phyloP scores from a whole-genome alignment of 2,329 filamentous ascomycete species.

The Sporothrix curviconia region DNA sequence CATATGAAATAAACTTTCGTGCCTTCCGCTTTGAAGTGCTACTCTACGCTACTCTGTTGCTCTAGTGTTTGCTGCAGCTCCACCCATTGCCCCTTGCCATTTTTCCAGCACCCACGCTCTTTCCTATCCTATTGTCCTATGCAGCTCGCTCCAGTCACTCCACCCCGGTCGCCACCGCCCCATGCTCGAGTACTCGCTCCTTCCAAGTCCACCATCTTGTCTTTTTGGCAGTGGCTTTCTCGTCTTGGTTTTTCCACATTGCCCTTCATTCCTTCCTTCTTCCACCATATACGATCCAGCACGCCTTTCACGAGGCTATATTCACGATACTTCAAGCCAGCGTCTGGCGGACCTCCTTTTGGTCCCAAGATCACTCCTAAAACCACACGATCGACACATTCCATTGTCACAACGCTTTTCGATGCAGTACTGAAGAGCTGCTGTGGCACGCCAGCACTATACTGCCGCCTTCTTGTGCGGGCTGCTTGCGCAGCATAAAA shows the following conservation, averaged over 20 bases:
- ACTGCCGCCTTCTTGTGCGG: conserved; percentile 3
- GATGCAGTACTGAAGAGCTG: neutral
- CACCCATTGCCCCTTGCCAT: conserved; percentile 14
- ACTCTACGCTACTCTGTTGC: too few species aligned
- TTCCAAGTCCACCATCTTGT: neutral
- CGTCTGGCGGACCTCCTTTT: neutral
- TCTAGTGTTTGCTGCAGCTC: too few species aligned
- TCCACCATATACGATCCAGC: neutral
- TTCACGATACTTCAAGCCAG: neutral
- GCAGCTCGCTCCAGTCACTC: neutral
- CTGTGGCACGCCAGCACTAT: conserved; percentile 4
- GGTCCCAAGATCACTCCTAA: too few species aligned
- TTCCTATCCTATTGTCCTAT: neutral
- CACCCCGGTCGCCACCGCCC: neutral
- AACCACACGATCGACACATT: conserved; percentile 5
- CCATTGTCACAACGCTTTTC: neutral
- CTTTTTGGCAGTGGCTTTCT: neutral
- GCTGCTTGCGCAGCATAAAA: conserved; percentile 13
- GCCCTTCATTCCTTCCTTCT: neutral
- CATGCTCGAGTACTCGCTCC: neutral
- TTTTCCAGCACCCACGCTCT: conserved; percentile 4
- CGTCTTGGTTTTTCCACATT: neutral
- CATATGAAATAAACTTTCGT: neutral
- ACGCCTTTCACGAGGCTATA: neutral
- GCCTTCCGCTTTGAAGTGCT: conserved; percentile 3